phyloP scores from a whole-genome alignment of 345 rosid genomes.

The Linum lewisii region DNA sequence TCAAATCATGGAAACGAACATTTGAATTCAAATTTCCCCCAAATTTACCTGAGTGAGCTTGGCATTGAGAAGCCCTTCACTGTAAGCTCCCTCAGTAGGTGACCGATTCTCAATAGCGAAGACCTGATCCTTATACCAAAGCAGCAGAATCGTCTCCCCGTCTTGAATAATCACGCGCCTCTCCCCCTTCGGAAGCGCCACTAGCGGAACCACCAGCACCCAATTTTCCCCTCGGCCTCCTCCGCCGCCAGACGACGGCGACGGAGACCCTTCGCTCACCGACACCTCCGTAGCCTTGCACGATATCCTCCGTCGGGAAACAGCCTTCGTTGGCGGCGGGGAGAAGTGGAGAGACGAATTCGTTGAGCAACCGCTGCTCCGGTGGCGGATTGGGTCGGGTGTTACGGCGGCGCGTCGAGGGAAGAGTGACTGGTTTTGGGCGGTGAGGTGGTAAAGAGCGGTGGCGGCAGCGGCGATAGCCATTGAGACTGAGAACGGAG shows the following conservation, averaged over 20 bases:
- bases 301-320: slow-evolving; percentile 11
- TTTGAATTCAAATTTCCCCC: neutral
- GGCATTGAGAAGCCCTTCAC: slow-evolving; percentile 85
- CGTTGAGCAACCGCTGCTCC: slow-evolving; percentile 1
- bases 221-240: slow-evolving; percentile 51
- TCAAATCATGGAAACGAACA: no score
- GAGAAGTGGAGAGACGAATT: slow-evolving; percentile 12
- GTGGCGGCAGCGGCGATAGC: slow-evolving; percentile 29
- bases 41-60: slow-evolving; percentile 69
- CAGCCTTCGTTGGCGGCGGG: no score
- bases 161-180: slow-evolving; percentile 79
- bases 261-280: slow-evolving; percentile 27
- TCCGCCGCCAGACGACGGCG: slow-evolving; percentile 27
- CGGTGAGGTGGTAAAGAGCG: slow-evolving; percentile 22
- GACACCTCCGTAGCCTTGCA: slow-evolving; percentile 63
- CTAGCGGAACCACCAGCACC: slow-evolving; percentile 83
- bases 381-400: slow-evolving; percentile 15
- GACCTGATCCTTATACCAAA: slow-evolving; percentile 82
- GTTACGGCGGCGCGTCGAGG: slow-evolving; percentile 9
- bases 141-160: slow-evolving; percentile 64
- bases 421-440: slow-evolving; percentile 26
- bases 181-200: slow-evolving; percentile 88
- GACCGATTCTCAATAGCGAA: slow-evolving; percentile 84
- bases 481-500: slow-evolving; percentile 22
- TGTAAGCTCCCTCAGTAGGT: slow-evolving; percentile 92